A percentile compares a stretch with the other conserved stretches of the same genome.
These are phyloP conservation scores for Candida ortonii DNA, from an alignment of 805 yeast genomes.

Conservation along the genomic window DNA sequence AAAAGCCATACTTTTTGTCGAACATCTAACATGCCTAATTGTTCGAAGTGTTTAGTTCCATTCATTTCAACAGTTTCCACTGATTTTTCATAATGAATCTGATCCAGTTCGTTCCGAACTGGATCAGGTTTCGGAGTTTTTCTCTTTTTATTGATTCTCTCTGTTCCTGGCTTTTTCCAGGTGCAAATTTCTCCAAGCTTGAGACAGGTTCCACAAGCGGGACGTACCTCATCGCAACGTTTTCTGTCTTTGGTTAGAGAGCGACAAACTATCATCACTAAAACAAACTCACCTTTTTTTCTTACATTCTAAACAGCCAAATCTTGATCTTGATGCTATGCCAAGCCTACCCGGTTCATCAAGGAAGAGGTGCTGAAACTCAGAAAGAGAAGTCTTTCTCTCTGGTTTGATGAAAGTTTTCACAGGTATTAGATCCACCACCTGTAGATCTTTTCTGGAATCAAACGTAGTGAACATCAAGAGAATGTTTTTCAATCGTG, in stretches of 20 bases:
- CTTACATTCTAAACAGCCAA: slow-evolving; percentile 20
- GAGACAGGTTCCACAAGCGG: slow-evolving; percentile 40
- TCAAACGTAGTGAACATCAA: slow-evolving; percentile 19
- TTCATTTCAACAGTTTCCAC: too few species aligned
- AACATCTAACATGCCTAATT: too few species aligned
- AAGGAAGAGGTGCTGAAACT: slow-evolving; percentile 8
- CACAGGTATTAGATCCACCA: slow-evolving; percentile 8
- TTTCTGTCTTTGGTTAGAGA: slow-evolving; percentile 30
- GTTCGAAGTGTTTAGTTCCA: too few species aligned
- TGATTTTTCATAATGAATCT: too few species aligned
- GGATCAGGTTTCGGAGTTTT: background rate
- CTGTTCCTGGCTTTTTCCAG: slow-evolving; percentile 16
- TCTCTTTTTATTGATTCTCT: slow-evolving; percentile 7
- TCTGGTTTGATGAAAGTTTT: background rate
- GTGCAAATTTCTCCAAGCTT: slow-evolving; percentile 31
- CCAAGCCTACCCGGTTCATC: slow-evolving; percentile 15
- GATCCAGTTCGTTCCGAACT: background rate
- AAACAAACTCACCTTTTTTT: slow-evolving; percentile 14
- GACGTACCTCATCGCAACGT: slow-evolving; percentile 43
- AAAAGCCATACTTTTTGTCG: too few species aligned
- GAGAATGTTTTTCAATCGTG: too few species aligned
- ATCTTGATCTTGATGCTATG: slow-evolving; percentile 14
- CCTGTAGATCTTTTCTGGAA: slow-evolving; percentile 3
- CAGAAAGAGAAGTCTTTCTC: background rate
- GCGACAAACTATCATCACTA: background rate